Percentiles rank a stretch among this genome's conserved stretches.
Conservation (phyloP, 371 early-diverging fungal genomes). For the Nematocida homosporus region DNA sequence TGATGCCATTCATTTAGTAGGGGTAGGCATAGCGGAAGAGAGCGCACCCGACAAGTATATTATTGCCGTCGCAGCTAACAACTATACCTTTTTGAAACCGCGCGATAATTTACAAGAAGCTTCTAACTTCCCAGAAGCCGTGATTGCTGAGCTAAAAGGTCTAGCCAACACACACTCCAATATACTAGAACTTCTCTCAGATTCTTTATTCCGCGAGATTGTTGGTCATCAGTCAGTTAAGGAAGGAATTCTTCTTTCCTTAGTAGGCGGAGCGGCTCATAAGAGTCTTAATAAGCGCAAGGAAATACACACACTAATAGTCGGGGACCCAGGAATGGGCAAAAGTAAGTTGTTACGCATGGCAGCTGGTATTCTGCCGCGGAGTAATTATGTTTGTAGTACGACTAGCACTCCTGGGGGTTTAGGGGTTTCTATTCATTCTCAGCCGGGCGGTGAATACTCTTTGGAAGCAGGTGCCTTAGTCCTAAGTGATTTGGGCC, state of each 20-base stretch:
- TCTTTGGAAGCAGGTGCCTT: constrained; percentile 74
- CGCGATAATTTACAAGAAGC: constrained; percentile 30
- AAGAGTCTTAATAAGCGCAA: constrained; percentile 41
- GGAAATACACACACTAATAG: constrained; percentile 65
- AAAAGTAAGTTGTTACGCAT: constrained; percentile 70
- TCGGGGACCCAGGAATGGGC: constrained; percentile 72
- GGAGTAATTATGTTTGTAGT: constrained; percentile 71
- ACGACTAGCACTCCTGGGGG: constrained; percentile 74
- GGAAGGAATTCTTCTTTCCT: constrained; percentile 71
- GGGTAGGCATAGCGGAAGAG: constrained; percentile 59
- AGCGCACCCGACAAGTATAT: constrained; percentile 57
- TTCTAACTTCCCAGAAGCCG: constrained; percentile 5
- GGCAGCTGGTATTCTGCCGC: constrained; percentile 69
- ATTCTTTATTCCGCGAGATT: constrained; percentile 71
- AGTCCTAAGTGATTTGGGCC: constrained; percentile 71
- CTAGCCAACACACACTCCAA: constrained; percentile 68
- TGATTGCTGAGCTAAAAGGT: constrained; percentile 54
- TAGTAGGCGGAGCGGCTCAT: constrained; percentile 71
- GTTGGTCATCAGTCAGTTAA: constrained; percentile 73
- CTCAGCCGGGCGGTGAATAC: constrained; percentile 73
- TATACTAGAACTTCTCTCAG: constrained; percentile 69
- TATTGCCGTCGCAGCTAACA: constrained; percentile 59
- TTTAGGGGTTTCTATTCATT: constrained; percentile 75
- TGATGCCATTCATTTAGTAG: constrained; percentile 61
- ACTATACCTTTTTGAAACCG: constrained; percentile 58